Evolutionary conservation across 176 grass and related monocot species (phyloP).

Genomic region (Zizania latifolia): DNA sequence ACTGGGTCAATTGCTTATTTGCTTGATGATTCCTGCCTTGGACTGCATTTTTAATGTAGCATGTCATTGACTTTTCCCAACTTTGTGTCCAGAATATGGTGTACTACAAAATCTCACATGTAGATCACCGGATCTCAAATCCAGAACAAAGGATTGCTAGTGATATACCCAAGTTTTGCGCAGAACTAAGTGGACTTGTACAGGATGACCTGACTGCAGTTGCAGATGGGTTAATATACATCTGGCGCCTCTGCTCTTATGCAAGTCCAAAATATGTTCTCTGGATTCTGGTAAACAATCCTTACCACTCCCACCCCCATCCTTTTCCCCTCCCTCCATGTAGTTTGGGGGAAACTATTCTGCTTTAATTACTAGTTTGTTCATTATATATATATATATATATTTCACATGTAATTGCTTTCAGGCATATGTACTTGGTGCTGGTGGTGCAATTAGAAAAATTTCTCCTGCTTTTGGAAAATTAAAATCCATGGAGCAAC

Average conservation of each 20-base stretch:
- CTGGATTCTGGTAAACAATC: conserved; percentile 83
- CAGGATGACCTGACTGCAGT: conserved; percentile 85
- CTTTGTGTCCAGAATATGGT: conserved; percentile 80
- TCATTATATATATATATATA: conserved; percentile 16
- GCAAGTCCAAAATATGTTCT: conserved; percentile 98
- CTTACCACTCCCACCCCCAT: neutral
- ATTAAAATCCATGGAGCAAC: conserved; percentile 90
- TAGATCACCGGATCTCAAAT: conserved; percentile 80
- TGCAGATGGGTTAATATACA: conserved; percentile 82
- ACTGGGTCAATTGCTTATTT: neutral
- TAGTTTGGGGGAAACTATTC: neutral
- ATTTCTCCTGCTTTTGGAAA: conserved; percentile 92
- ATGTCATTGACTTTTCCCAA: neutral
- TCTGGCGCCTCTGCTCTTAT: conserved; percentile 91
- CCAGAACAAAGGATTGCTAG: conserved; percentile 98
- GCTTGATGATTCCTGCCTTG: neutral
- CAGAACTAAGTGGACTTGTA: conserved; percentile 93
- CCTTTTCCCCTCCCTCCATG: too few species aligned
- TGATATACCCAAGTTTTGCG: conserved; percentile 89
- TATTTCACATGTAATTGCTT: conserved; percentile 20
- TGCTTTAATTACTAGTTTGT: neutral
- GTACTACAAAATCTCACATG: conserved; percentile 98
- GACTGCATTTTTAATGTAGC: neutral
- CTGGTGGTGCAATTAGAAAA: conserved; percentile 71
- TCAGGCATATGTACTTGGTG: conserved; percentile 97